A percentile compares a stretch with the other conserved stretches of the same genome.
Conservation (phyloP, 371 early-diverging fungal species). For the Apophysomyces elegans region DNA sequence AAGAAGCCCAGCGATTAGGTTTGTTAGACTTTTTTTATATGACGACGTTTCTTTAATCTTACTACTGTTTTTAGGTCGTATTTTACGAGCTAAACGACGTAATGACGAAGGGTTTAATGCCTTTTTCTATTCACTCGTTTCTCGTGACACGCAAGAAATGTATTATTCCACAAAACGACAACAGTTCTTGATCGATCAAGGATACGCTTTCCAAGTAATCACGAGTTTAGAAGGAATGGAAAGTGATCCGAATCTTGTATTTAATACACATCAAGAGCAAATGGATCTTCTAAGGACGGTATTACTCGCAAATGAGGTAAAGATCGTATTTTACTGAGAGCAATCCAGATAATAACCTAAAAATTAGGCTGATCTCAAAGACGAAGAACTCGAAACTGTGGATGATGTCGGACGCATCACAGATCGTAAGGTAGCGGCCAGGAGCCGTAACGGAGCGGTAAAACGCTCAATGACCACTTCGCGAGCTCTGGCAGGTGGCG, state of each 20-base stretch:
- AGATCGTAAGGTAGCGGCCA: constrained; percentile 47
- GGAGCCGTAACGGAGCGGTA: constrained; percentile 36
- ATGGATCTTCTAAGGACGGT: constrained; percentile 90
- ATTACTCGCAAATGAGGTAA: constrained; percentile 76
- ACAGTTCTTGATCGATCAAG: constrained; percentile 99
- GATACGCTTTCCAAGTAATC: constrained; percentile 98
- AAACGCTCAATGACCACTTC: constrained; percentile 65
- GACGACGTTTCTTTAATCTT: not conserved
- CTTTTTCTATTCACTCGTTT: constrained; percentile 98
- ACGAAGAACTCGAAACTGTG: constrained; percentile 49
- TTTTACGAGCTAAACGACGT: constrained; percentile 97
- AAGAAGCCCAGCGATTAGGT: constrained; percentile 99
- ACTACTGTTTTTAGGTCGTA: constrained; percentile 64
- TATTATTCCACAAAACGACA: constrained; percentile 98
- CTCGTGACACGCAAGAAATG: constrained; percentile 99
- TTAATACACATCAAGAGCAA: constrained; percentile 80
- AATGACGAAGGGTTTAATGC: constrained; percentile 97
- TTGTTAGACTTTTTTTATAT: not conserved
- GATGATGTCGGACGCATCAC: constrained; percentile 53
- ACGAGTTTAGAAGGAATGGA: constrained; percentile 84
- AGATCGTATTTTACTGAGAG: constrained; percentile 36
- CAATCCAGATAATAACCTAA: not conserved
- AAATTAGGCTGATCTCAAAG: constrained; percentile 62
- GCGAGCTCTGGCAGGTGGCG: constrained; percentile 87
- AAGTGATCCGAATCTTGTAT: constrained; percentile 71